Conservation (phyloP, 306 rosid species). For the Glycine latifolia region DNA sequence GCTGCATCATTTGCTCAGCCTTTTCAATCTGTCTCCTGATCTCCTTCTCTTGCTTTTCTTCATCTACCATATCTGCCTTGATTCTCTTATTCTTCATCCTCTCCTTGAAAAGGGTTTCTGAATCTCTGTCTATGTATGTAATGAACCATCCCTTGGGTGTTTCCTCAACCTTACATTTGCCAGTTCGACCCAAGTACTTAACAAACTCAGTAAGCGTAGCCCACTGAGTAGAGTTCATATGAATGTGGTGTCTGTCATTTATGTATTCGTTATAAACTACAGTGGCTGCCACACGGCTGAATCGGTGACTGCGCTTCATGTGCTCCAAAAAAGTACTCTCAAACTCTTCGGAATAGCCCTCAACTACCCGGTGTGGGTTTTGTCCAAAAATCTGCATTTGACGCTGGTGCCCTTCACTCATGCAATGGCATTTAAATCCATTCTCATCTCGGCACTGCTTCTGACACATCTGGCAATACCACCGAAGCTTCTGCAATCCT, state of each 20-base stretch:
- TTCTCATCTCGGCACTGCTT: conserved; percentile 96
- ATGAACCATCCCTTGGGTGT: conserved; percentile 97
- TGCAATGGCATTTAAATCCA: conserved; percentile 94
- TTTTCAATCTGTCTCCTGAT: conserved; percentile 83
- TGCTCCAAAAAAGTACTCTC: conserved; percentile 75
- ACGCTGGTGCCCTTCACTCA: conserved; percentile 96
- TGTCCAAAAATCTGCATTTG: conserved; percentile 93
- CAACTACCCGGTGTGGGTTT: conserved; percentile 71
- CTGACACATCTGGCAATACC: conserved; percentile 99
- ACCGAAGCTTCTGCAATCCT: conserved; percentile 93
- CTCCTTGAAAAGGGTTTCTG: conserved; percentile 84
- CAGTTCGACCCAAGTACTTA: conserved; percentile 82
- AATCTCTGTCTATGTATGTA: conserved; percentile 82
- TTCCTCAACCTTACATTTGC: conserved; percentile 92
- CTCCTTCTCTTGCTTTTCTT: conserved; percentile 91
- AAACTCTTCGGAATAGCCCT: conserved; percentile 87
- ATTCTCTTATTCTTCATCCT: conserved; percentile 76
- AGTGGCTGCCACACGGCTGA: conserved; percentile 90
- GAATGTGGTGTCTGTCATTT: conserved; percentile 80
- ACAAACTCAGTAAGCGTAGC: conserved; percentile 85
- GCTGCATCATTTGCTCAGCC: conserved; percentile 63
- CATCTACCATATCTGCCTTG: conserved; percentile 76
- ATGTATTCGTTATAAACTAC: conserved; percentile 94
- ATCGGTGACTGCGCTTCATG: conserved; percentile 88
- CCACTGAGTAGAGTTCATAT: conserved; percentile 91